A percentile compares a stretch with the other conserved stretches of the same genome.
phyloP scores from a whole-genome alignment of 1,284 basidiomycete genomes.

The Microbotryum scabiosae region DNA sequence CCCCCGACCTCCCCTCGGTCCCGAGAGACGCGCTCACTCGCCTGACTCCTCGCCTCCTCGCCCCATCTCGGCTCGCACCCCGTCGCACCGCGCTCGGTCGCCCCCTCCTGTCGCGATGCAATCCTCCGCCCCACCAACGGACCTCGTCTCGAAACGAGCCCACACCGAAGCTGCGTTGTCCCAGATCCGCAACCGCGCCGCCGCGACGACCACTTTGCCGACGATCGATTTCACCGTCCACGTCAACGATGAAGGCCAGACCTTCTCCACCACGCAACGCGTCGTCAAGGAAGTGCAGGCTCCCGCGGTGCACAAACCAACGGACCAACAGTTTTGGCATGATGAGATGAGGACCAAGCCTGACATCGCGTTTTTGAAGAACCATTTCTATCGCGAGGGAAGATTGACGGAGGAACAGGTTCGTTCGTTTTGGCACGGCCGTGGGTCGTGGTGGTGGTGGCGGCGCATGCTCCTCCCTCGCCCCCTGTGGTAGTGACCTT shows the following conservation, averaged over 20 bases:
- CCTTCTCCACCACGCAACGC: conserved; percentile 42
- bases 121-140: too few species aligned
- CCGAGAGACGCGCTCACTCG: too few species aligned
- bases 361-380: conserved; percentile 96
- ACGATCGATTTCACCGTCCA: conserved; percentile 42
- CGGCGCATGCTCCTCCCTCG: background rate
- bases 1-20: too few species aligned
- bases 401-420: conserved; percentile 41
- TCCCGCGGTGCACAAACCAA: conserved; percentile 84
- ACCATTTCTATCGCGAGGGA: conserved; percentile 97
- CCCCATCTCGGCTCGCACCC: too few species aligned
- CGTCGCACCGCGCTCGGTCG: too few species aligned
- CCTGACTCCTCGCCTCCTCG: too few species aligned
- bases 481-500: background rate
- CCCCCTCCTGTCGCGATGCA: background rate
- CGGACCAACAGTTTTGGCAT: conserved; percentile 87
- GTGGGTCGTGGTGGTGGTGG: too few species aligned
- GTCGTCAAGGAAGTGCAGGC: conserved; percentile 71
- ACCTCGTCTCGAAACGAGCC: background rate
- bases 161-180: conserved; percentile 18
- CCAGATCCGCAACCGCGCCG: conserved; percentile 14
- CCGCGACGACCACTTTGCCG: conserved; percentile 6
- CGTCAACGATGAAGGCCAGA: conserved; percentile 42
- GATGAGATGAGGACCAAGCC: conserved; percentile 74
- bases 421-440: background rate